Evolutionary conservation across 306 rosid genomes (phyloP), one percentile per base, ranked within the genome.

Genomic region (Vigna nakashimae): DNA sequence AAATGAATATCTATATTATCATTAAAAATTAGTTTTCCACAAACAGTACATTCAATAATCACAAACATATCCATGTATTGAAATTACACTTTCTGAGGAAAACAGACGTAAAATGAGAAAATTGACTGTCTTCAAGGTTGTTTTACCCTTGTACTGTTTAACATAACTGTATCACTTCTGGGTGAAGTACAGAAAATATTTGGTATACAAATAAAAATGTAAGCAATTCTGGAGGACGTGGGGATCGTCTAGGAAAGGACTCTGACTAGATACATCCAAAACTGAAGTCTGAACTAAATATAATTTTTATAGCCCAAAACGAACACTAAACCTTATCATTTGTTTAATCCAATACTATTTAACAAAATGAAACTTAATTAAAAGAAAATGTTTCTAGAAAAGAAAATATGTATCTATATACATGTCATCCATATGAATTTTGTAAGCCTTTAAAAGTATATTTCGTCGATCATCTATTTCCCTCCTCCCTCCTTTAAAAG

Each of bases 1-100:
- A 50, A 84, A 94, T 92, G 56, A 92, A 90, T 78, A 92, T 81
- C 98, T 94, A 79, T 71, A 80, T 57, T 24, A 71, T 30, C 56
- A 59, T 69, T 70, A 77, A 66, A 59, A 79, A 22, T 16, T 24
- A 72, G 69, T 28, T 67, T 58, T 63, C 70, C 45, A 67, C 34
- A 55, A 63, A 12, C 17, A 24, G 18, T 14, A 18, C 50, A 65
- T 24, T 36, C 52, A 48, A 67, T 50, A 2, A 79, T 52, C 16
- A 71, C 65, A 59, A 57, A 79, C 50, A 52, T 52, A 58, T 62
- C 36, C 49, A 7, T 42, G 53, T 48, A 77, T 18, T 52, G 36
- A 81, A 75, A 16, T 30, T 51, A 59, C 40, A 60, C 68, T 64
- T 17, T 43, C 62, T 9, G 17, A 69, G 48, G 20, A 24, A 74